Evolutionary conservation across 2,329 filamentous ascomycete species (phyloP), one percentile per base, ranked within the genome.

Genomic region (Rutstroemia sp.): DNA sequence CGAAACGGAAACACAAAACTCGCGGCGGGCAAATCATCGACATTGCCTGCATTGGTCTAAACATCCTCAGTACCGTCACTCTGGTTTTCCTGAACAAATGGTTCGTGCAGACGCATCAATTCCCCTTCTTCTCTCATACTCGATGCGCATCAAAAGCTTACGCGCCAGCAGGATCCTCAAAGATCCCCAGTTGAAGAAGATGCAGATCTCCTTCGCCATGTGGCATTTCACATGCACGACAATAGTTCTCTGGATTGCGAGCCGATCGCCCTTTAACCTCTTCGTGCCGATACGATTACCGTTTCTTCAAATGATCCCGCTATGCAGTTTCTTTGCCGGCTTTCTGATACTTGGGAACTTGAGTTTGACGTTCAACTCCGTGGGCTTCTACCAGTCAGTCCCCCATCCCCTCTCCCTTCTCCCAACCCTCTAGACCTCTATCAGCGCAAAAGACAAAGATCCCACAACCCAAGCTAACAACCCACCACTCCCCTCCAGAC

Each of bases 181-280:
- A 63, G 73, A 76, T 61, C 61, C 67, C 44, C 73, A 75, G 59
- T 67, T 76, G 57, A 71, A 73, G 56, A 66, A 69, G 21, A 74
- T 72, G 68, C 74, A 75, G 63, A 71, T 76, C 56, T 71, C 73
- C 62, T 74, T 76, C 47, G 73, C 74, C 18, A 75, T 75, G 71
- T 76, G 73, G 74, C 74, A 76, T 62, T 75, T 75, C 59, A 70
- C 71, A 25, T 74, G 73, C 37, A 76, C 74, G 53, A 67, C 69
- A 37, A 69, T 74, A 57, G 73, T 74, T 47, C 70, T 76, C 44
- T 75, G 70, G 63, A 57, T 75, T 52, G 70, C 73, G 2, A 73
- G 71, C 51, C 70, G 69, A 34, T 66, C 63, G 1, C 72, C 73
- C 12, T 75, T 75, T 67, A 69, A 71, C 61, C 70, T 74, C 41